Evolutionary conservation across 495 filamentous ascomycete species (phyloP), one percentile per base, ranked within the genome.

Genomic region (Hyaloscypha finlandica): DNA sequence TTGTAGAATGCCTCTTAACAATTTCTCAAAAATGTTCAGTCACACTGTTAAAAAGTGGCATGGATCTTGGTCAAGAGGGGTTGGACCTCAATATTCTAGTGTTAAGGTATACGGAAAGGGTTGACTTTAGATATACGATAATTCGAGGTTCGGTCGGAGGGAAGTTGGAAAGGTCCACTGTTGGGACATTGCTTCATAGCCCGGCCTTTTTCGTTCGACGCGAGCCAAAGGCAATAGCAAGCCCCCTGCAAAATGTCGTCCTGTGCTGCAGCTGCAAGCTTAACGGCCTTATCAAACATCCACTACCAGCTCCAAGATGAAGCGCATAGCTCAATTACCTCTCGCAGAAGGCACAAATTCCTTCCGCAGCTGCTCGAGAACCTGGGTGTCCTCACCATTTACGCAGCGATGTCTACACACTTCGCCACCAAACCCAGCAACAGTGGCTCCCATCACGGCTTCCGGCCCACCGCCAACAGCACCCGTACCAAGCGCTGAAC

Each of bases 391-490:
- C 16, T 22, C 31, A 1, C 39, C 25, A 8, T 55, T 59, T 20
- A 19, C 59, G 19, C 64, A 63, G 20, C 75, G 78, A 54, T 69
- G 71, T 32, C 72, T 85, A 62, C 83, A 85, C 72, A 77, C 63
- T 63, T 77, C 77, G 14, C 51, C 77, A 16, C 48, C 78, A 9
- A 71, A 76, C 19, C 77, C 77, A 33, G 83, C 83, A 54, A 83
- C 80, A 22, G 82, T 86, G 58, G 78, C 76, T 22, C 88, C 93
- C 35, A 84, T 92, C 61, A 92, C 91, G 48, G 88, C 91, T 29
- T 88, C 92, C 61, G 94, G 92, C 5, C 94, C 94, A 53, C 94
- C 94, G 4, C 94, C 94, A 1, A 83, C 86, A 68, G 85, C 90
- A 9, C 93, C 94, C 1, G 75, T 82, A 16, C 86, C 92, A 11